Evolutionary conservation across 192 early-diverging fungal genomes (phyloP).

Genomic region (Coemansia sp.): DNA sequence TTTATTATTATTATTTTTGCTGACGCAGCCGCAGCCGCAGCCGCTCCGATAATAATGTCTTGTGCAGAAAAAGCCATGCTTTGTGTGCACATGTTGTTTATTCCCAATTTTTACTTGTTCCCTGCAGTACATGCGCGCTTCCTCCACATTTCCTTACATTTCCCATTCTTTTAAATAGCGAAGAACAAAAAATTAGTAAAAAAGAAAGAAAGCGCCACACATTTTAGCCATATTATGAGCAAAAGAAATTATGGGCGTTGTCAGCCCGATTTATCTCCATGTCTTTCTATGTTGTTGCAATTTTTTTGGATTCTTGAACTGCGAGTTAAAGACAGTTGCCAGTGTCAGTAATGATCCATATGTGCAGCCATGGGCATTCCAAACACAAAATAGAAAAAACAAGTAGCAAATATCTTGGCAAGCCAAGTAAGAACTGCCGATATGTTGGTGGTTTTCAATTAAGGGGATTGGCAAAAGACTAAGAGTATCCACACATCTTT

Average conservation of each 20-base stretch:
- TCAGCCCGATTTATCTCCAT: background rate
- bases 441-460: background rate
- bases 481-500: background rate
- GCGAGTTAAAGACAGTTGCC: background rate
- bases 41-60: background rate
- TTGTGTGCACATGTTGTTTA: no score
- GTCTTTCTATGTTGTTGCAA: background rate
- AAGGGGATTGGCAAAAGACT: background rate
- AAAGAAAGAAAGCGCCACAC: background rate
- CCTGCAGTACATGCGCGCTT: background rate
- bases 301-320: background rate
- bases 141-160: constrained; percentile 5
- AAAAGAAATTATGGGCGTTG: no score
- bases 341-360: background rate
- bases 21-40: constrained; percentile 2
- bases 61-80: background rate
- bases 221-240: background rate
- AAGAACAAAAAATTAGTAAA: no score
- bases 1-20: no score
- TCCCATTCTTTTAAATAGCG: background rate
- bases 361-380: background rate
- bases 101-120: background rate
- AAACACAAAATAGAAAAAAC: background rate
- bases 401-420: background rate
- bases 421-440: background rate